These are phyloP conservation scores for Acorus gramineus DNA, from an alignment of 106 monocot genomes.

Conservation along the genomic window DNA sequence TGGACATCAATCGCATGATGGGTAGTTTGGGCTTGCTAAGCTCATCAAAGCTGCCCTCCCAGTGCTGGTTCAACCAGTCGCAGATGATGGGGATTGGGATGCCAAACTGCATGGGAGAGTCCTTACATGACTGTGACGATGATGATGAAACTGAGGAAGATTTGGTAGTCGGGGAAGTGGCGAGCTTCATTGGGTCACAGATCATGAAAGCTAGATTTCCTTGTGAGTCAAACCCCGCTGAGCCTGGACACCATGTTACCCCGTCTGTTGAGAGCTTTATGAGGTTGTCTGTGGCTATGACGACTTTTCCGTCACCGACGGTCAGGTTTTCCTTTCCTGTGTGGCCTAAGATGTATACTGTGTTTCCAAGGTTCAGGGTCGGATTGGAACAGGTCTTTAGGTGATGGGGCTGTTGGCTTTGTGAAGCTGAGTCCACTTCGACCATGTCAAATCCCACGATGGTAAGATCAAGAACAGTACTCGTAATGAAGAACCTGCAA, in stretches of 20 bases:
- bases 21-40: conserved; percentile 70
- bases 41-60: conserved; percentile 94
- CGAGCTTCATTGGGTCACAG: conserved; percentile 95
- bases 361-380: conserved; percentile 54
- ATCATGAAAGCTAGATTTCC: conserved; percentile 96
- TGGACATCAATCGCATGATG: conserved; percentile 46
- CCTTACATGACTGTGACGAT: conserved; percentile 42
- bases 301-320: conserved; percentile 77
- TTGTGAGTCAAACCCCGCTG: conserved; percentile 86
- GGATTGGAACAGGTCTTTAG: conserved; percentile 68
- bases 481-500: conserved; percentile 95
- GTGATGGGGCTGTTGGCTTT: conserved; percentile 49
- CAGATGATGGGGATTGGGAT: conserved; percentile 78
- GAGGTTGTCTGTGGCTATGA: conserved; percentile 86
- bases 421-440: conserved; percentile 43
- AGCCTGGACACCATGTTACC: conserved; percentile 63
- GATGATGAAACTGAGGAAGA: conserved; percentile 65
- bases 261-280: conserved; percentile 79
- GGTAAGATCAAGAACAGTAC: conserved; percentile 86
- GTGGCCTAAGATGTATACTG: conserved; percentile 59
- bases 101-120: conserved; percentile 62
- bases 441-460: conserved; percentile 77
- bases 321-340: conserved; percentile 47
- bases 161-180: conserved; percentile 60
- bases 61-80: conserved; percentile 92